These are phyloP conservation scores for Apiotrichum gamsii DNA, from an alignment of 1,284 basidiomycete genomes.

Conservation along the genomic window DNA sequence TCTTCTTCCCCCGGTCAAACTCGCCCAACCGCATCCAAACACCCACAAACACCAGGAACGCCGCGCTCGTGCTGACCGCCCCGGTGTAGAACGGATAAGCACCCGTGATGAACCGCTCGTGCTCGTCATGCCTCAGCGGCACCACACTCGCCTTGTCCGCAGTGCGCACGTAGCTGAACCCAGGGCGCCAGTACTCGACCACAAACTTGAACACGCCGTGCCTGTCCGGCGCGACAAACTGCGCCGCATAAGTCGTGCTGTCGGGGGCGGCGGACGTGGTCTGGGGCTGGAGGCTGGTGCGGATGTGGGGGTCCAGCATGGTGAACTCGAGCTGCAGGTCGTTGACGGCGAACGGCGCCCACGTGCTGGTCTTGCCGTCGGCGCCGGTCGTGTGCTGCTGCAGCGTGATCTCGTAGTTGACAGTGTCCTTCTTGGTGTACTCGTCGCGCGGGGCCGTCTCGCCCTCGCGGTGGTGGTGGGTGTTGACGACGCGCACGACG, in stretches of 20 bases:
- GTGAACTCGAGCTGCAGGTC: conserved; percentile 90
- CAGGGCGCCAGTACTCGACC: conserved; percentile 78
- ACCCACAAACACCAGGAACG: conserved; percentile 73
- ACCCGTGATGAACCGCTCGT: conserved; percentile 85
- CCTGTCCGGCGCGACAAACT: conserved; percentile 82
- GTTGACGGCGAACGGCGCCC: conserved; percentile 65
- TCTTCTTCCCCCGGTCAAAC: conserved; percentile 37
- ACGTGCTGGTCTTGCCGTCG: conserved; percentile 47
- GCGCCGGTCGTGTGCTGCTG: conserved; percentile 33
- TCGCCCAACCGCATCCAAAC: conserved; percentile 71
- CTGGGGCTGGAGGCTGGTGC: conserved; percentile 60
- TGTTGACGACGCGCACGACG: conserved; percentile 70
- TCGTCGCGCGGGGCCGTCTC: conserved; percentile 54
- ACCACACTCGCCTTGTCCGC: conserved; percentile 78
- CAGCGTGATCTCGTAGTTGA: conserved; percentile 63
- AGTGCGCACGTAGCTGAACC: conserved; percentile 66
- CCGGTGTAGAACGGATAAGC: conserved; percentile 94
- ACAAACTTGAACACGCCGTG: conserved; percentile 98
- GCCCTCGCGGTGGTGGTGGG: conserved; percentile 66
- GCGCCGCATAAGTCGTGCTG: conserved; percentile 58
- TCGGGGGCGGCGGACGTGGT: conserved; percentile 9
- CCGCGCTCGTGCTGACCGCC: conserved; percentile 75
- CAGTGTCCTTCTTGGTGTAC: conserved; percentile 81
- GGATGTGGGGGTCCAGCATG: conserved; percentile 93
- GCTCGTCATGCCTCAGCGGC: conserved; percentile 88